Conservation (phyloP, 1,284 basidiomycete species). For the Cerioporus squamosus region DNA sequence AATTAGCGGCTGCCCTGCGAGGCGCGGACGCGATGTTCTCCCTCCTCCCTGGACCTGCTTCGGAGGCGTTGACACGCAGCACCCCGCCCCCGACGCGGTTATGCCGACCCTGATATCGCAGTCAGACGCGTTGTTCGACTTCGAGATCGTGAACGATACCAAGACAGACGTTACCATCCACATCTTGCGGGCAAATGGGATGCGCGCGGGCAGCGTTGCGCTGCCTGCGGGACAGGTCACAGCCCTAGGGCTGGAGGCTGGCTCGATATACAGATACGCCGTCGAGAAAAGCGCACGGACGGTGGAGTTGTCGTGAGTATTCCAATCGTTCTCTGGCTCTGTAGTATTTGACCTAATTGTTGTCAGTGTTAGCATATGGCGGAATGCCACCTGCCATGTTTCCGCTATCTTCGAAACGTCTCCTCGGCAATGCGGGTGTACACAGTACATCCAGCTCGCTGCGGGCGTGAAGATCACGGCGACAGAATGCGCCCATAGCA, state of each 20-base stretch:
- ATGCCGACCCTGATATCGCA: slow-evolving; percentile 50
- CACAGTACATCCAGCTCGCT: slow-evolving; percentile 5
- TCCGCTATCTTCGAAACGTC: slow-evolving; percentile 38
- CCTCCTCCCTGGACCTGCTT: neutral
- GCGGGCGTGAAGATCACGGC: slow-evolving; percentile 14
- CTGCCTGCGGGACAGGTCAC: slow-evolving; percentile 29
- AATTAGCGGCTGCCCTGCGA: slow-evolving; percentile 6
- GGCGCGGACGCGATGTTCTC: neutral
- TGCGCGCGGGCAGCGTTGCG: slow-evolving; percentile 28
- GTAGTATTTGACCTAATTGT: neutral
- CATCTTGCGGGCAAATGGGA: slow-evolving; percentile 26
- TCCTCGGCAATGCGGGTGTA: slow-evolving; percentile 5
- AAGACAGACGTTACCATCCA: slow-evolving; percentile 40
- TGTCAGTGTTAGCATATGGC: slow-evolving; percentile 46
- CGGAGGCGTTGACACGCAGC: neutral
- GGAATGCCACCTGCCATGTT: slow-evolving; percentile 43
- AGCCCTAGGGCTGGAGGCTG: slow-evolving; percentile 35
- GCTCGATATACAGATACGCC: slow-evolving; percentile 34
- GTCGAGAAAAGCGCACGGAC: slow-evolving; percentile 29
- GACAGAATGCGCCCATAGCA: neutral
- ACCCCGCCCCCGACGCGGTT: neutral
- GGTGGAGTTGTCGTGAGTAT: slow-evolving; percentile 37
- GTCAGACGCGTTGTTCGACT: slow-evolving; percentile 54
- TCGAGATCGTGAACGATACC: slow-evolving; percentile 54
- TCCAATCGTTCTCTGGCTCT: neutral